Base-by-base conservation (phyloP, 306 rosid genomes). In the Gynostemma pentaphyllum region DNA sequence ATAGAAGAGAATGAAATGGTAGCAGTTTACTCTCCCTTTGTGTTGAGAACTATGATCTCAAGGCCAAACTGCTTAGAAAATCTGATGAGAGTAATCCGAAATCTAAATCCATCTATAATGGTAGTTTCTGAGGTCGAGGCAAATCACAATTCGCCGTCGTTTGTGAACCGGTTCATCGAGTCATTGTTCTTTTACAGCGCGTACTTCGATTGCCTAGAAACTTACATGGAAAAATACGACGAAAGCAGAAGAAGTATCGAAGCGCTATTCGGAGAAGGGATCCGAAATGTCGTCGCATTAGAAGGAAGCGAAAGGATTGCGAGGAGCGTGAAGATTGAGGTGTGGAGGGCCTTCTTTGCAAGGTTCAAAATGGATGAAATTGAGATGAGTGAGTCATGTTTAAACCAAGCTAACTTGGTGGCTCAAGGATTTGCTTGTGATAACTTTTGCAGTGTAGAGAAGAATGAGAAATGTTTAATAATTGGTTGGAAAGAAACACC, bases 401-500 rank as follows among this genome's bases (percentile, higher is more conserved):
- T 67, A 26, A 77, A 76, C 76, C 97, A 87, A 70, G 90, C 88
- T 52, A 53, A 70, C 3, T 68, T 90, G 61, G 75, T 87, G 27
- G 68, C 66, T 9, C 67, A 80, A 27, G 32, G 47, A 66, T 84
- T 85, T 56, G 50, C 63, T 16, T 19, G n/a, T 49, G 84, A 79
- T 45, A 70, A 76, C 15, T 72, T 65, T 65, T 83, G 88, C 66
- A 81, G 77, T 37, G 4, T 87, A 0, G 82, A 82, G 9, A 71
- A 45, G 49, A 76, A 77, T 75, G 85, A 74, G 0, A 79, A 77
- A 63, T 59, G 80, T 65, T 67, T 86, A 2, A 1, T 53, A 2
- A 68, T 82, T 64, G 89, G 95, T 45, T 87, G 97, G 97, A 89
- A 82, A 54, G 95, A 91, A 59, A 81, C 90, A 7, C 89, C 88